Evolutionary conservation across 2,329 filamentous ascomycete genomes (phyloP).

Genomic region (Aspergillus bombycis): DNA sequence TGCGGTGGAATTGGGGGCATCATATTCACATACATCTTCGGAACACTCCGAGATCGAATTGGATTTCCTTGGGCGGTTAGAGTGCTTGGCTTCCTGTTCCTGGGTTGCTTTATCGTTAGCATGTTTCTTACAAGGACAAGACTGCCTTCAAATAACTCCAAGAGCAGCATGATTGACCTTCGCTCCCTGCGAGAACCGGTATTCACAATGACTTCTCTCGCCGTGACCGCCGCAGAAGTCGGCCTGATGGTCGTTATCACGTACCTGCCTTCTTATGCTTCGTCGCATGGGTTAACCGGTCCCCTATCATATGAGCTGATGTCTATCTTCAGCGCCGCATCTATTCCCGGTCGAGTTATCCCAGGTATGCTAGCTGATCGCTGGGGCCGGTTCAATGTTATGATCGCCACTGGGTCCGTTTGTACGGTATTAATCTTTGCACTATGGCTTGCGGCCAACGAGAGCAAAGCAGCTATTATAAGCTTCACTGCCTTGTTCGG

Average conservation of each 20-base stretch:
- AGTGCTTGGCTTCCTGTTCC: conserved; percentile 11
- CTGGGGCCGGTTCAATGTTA: conserved; percentile 30
- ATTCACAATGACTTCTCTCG: conserved; percentile 19
- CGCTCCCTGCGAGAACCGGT: conserved; percentile 14
- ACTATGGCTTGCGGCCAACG: conserved; percentile 25
- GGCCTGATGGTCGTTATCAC: conserved; percentile 23
- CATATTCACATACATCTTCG: conserved; percentile 26
- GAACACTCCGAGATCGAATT: conserved; percentile 12
- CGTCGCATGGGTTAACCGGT: conserved; percentile 12
- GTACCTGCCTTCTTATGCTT: conserved; percentile 26
- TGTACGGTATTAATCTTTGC: conserved; percentile 27
- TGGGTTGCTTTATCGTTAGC: neutral
- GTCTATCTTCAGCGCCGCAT: conserved; percentile 21
- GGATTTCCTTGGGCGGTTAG: conserved; percentile 21
- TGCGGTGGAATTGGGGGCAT: conserved; percentile 27
- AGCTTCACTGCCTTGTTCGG: conserved; percentile 29
- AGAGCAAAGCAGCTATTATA: conserved; percentile 25
- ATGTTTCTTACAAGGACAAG: conserved; percentile 10
- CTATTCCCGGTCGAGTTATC: conserved; percentile 27
- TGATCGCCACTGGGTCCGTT: conserved; percentile 23
- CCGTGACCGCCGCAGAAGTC: conserved; percentile 21
- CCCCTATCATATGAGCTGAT: conserved; percentile 22
- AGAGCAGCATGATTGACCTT: conserved; percentile 14
- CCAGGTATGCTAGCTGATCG: conserved; percentile 30
- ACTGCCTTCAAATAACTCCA: conserved; percentile 16